A percentile compares a stretch with the other conserved stretches of the same genome.
phyloP scores from a whole-genome alignment of 169 alveolate genomes.

The Plasmodium blacklocki region DNA sequence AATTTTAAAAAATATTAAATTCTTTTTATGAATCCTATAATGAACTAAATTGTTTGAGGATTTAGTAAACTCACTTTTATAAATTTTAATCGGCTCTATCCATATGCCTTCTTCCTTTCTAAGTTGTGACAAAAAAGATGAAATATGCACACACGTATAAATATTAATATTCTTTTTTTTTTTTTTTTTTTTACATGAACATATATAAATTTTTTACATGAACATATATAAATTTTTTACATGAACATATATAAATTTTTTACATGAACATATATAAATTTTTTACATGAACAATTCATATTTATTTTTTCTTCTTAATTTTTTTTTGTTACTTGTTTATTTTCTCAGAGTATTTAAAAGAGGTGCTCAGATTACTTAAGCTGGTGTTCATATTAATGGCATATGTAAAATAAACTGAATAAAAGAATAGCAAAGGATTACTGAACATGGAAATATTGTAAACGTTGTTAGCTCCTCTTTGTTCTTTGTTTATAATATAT shows the following conservation, averaged over 20 bases:
- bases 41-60: constrained; percentile 4
- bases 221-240: neutral
- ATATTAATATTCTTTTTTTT: neutral
- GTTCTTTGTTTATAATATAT: constrained; percentile 44
- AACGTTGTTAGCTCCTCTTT: constrained; percentile 26
- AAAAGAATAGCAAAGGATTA: constrained; percentile 55
- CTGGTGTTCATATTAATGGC: constrained; percentile 37
- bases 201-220: neutral
- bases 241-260: no score
- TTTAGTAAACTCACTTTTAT: constrained; percentile 35
- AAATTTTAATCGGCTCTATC: constrained; percentile 34
- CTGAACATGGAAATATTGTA: constrained; percentile 48
- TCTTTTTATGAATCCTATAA: constrained; percentile 35
- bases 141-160: neutral
- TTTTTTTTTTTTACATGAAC: neutral
- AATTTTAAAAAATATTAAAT: constrained; percentile 17
- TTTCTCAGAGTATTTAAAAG: constrained; percentile 33
- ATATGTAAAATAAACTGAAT: constrained; percentile 34
- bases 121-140: neutral
- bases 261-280: no score
- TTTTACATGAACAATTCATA: no score
- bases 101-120: constrained; percentile 61
- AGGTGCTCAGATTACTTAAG: constrained; percentile 9
- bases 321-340: constrained; percentile 17
- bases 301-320: neutral